These are phyloP conservation scores for Fusarium anthophilum DNA, from an alignment of 2,329 filamentous ascomycete species.

Conservation along the genomic window DNA sequence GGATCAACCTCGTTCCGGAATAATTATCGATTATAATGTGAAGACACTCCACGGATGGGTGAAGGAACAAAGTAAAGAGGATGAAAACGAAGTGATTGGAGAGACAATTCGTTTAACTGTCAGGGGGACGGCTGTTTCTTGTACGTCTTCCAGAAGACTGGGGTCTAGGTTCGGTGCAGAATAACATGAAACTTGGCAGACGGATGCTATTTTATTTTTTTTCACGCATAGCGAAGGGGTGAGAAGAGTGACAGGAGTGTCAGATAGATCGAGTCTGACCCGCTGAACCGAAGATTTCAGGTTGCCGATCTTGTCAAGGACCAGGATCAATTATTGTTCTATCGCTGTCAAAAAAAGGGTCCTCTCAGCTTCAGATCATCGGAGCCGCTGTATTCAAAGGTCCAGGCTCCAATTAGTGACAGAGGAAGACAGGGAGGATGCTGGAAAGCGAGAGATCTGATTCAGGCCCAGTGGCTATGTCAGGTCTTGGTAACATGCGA, in stretches of 20 bases:
- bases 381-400: slow-evolving; percentile 21
- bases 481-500: slow-evolving; percentile 28
- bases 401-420: slow-evolving; percentile 22
- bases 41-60: slow-evolving; percentile 7
- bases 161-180: slow-evolving; percentile 21
- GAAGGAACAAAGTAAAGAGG: slow-evolving; percentile 5
- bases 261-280: slow-evolving; percentile 34
- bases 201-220: slow-evolving; percentile 31
- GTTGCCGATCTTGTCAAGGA: slow-evolving; percentile 33
- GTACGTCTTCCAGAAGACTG: slow-evolving; percentile 31
- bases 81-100: slow-evolving; percentile 23
- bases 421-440: slow-evolving; percentile 6
- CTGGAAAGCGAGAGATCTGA: slow-evolving; percentile 20
- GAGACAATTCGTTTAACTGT: slow-evolving; percentile 20
- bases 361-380: slow-evolving; percentile 29
- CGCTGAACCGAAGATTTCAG: slow-evolving; percentile 36
- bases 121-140: slow-evolving; percentile 33
- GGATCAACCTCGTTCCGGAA: slow-evolving; percentile 27
- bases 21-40: slow-evolving; percentile 39
- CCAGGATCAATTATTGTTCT: slow-evolving; percentile 24
- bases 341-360: slow-evolving; percentile 10
- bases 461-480: slow-evolving; percentile 25
- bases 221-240: slow-evolving; percentile 18
- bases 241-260: slow-evolving; percentile 22
- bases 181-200: slow-evolving; percentile 28